Conservation (phyloP, 164 flowering plant genomes). For the Stephania cephalantha region DNA sequence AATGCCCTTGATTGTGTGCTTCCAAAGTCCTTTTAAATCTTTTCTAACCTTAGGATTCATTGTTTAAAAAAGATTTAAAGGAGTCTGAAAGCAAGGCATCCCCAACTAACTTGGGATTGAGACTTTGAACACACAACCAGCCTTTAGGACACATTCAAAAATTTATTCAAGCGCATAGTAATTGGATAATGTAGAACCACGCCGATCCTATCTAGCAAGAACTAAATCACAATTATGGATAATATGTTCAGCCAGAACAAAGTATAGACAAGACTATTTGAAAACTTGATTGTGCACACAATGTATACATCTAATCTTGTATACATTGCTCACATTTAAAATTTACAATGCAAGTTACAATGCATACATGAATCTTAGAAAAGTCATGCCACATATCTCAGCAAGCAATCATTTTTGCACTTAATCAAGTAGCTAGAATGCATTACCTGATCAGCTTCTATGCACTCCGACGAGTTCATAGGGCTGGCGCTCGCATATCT, state of each 20-base stretch:
- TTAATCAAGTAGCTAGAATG: too few relatives aligned
- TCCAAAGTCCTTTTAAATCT: too few relatives aligned
- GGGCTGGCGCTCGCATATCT: constrained; percentile 48
- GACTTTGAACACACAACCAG: background rate
- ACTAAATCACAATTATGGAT: background rate
- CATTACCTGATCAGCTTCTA: constrained; percentile 66
- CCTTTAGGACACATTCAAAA: background rate
- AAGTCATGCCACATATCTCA: background rate
- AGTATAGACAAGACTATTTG: background rate
- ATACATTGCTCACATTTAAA: background rate
- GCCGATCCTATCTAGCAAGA: background rate
- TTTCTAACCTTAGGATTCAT: too few relatives aligned
- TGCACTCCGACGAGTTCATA: constrained; percentile 51
- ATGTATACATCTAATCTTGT: background rate
- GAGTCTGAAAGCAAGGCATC: too few relatives aligned
- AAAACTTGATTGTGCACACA: background rate
- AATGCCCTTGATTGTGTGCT: too few relatives aligned
- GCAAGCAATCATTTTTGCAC: background rate
- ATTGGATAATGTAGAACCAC: background rate
- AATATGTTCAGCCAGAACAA: background rate
- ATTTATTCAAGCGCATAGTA: background rate
- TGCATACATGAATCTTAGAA: background rate
- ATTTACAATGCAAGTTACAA: background rate
- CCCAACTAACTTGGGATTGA: too few relatives aligned
- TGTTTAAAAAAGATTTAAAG: too few relatives aligned